phyloP scores from a whole-genome alignment of 2,329 filamentous ascomycete species.

The Didymosphaeria variabile region DNA sequence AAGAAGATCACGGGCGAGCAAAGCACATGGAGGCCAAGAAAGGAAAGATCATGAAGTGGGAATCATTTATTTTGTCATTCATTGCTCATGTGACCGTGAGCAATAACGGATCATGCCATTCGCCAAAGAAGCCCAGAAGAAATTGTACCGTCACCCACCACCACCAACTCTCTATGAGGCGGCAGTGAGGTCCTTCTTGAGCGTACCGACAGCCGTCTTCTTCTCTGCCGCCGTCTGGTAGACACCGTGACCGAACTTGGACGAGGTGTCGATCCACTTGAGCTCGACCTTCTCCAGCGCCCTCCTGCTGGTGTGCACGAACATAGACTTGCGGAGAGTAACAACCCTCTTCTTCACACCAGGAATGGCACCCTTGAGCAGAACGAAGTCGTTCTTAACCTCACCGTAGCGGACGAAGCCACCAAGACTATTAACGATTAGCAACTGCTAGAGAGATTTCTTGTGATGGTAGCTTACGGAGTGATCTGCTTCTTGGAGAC shows the following conservation, averaged over 20 bases:
- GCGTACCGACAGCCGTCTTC: slow-evolving; percentile 94
- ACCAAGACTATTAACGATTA: slow-evolving; percentile 77
- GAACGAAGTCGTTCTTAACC: slow-evolving; percentile 98
- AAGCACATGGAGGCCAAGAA: neutral
- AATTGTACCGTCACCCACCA: slow-evolving; percentile 41
- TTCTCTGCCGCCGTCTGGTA: slow-evolving; percentile 99
- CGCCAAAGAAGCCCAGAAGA: slow-evolving; percentile 48
- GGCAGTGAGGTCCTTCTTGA: slow-evolving; percentile 93
- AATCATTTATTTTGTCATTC: slow-evolving; percentile 50
- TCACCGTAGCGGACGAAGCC: slow-evolving; percentile 99
- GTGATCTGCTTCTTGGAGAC: slow-evolving; percentile 99
- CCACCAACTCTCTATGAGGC: slow-evolving; percentile 57
- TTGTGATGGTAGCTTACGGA: slow-evolving; percentile 75
- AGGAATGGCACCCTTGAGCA: slow-evolving; percentile 97
- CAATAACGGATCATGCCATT: slow-evolving; percentile 49
- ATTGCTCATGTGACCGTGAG: slow-evolving; percentile 41
- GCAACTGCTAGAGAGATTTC: slow-evolving; percentile 20
- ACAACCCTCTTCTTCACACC: slow-evolving; percentile 99
- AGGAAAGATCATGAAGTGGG: slow-evolving; percentile 39
- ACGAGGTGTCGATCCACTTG: slow-evolving; percentile 99
- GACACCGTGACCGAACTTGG: slow-evolving; percentile 99
- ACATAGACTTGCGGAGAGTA: slow-evolving; percentile 99
- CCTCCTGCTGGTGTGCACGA: slow-evolving; percentile 92
- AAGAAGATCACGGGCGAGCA: neutral
- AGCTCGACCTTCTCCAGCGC: slow-evolving; percentile 99